Base-by-base conservation (phyloP, 2,329 filamentous ascomycete species). In the Fusarium stilboides region DNA sequence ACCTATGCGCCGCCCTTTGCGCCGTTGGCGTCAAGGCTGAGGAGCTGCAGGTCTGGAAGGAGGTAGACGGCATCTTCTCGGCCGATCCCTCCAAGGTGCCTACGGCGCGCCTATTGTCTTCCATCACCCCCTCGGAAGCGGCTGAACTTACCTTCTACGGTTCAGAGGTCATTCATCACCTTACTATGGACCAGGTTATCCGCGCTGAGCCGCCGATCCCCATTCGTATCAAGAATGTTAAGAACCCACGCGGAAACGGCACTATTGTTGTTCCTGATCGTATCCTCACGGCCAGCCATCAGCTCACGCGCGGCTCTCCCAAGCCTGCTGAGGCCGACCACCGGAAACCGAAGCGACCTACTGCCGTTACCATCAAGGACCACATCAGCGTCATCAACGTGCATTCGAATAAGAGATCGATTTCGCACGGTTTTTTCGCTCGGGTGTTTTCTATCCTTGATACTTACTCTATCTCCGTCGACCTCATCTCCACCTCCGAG, bases 41-140 rank as follows among this genome's bases (percentile, higher is more conserved):
- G 55, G 96, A 99, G 80, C 86, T 99, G 53, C 96, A 99, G 80
- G 92, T 99, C 68, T 98, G 96, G 96, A 99, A 99, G 83, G 96
- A 99, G 79, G 96, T 99, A 8, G 96, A 99, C 79, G 94, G 94
- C 62, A 97, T 98, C 77, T 96, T 97, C 80, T 91, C 87, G 3
- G 86, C 86, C 8, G 95, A 98, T 76, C 94, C 94, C 4, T 89
- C 92, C 74, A 97, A 97, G 81, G 94, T 97, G 31, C 94, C 95
- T 5, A 98, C 95, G 1, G 97, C 96, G n/a, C 87, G 92, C 46
- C 85, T 99, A n/a, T 87, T 99, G 44, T 83, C 91, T 13, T 91
- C 91, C 55, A 97, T 99, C 77, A 98, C 95, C 5, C 96, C 96
- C 1, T 92, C 94, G 12, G 96, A 99, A 81, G 96, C 96, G 3